Base-by-base conservation (phyloP, 192 early-diverging fungal genomes). In the Podila verticillata region DNA sequence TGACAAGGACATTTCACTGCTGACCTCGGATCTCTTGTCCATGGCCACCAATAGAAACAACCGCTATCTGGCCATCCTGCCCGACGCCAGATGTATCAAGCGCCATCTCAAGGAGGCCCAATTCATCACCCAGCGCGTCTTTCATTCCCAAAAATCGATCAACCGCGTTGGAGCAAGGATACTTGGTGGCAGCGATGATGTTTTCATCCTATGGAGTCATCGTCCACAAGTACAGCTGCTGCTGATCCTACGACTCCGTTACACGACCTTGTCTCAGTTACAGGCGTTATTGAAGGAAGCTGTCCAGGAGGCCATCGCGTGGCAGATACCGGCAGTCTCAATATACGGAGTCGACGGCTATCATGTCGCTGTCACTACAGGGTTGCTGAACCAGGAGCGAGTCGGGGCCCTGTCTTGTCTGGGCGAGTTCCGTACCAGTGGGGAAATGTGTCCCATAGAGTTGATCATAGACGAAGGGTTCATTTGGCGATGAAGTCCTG, bases 201-300 rank as follows among this genome's bases (percentile, higher is more conserved):
- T 48, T 22, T 70, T 70, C 22, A 62, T 70, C 20, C 36, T 70
- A 2, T 70, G 68, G 68, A 48, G 59, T 13, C 54, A 70, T 62
- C 47, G 48, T 7, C 5, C 31, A 4, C 28, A 59, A 32, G 4
- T 26, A 39, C 61, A 62, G 15, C 28, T 31, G 19, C 30, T 70
- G 31, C 48, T 35, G 9, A 48, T 70, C 20, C 68, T 70, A n/a
- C 28, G 60, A 35, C 22, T 31, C 19, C 39, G 68, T 13, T 70
- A 70, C 48, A 7, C 32, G 19, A 70, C 58, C 20, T 47, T 70
- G 31, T 10, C 30, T 1, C 68, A 70, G 48, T 26, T 70, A 12
- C 68, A 70, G 20, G 30, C 10, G 17, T 48, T 70, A 13, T 34
- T 70, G 9, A 62, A 34, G 22, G 59, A 70, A 22, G 59, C 68